Base-by-base conservation (phyloP, 805 yeast genomes). In the Hanseniaspora osmophila region DNA sequence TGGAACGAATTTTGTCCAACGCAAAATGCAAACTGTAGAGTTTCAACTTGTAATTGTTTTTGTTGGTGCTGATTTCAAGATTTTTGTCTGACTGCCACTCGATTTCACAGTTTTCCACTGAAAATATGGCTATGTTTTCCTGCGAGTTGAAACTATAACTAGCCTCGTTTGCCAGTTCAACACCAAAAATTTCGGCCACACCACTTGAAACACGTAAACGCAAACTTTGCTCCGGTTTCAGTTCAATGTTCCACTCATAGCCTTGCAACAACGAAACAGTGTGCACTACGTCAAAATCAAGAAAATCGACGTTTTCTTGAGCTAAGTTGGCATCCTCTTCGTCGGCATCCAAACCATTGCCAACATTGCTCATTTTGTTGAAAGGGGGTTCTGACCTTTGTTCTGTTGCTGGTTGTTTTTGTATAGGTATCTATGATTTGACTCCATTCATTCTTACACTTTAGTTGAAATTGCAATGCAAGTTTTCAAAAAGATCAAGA, bases 131-230 rank as follows among this genome's bases (percentile, higher is more conserved):
- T 3, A 74, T 63, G 16, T 39, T 42, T 45, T 75, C 75, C 49
- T 71, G 64, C 7, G 78, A 80, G 22, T 64, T 61, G 54, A 84
- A 78, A 2, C 62, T 57, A 54, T 77, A 80, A 18, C 77, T 83
- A 1, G 71, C 68, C 47, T 82, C 84, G 39, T 71, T 67, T 2
- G 96, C 84, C 19, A 92, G 71, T 59, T 92, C 99, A 2, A 96
- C 85, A 19, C 98, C 99, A 62, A 82, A 85, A 10, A 87, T 74
- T 64, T 92, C 98, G 1, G 85, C 95, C 2, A 78, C 70, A 3
- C 98, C 99, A 11, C 64, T 54, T n/a, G 61, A 54, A 10, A 66
- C 62, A 33, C 63, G 58, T 13, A 70, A 55, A 5, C 62, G 56
- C 43, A 71, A 42, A 47, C 52, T 56, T 19, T 60, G 67, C 53